A percentile compares a stretch with the other conserved stretches of the same genome.
Evolutionary conservation across 768 basidiomycete genomes (phyloP).

Genomic region (Pleurotus cornucopiae): DNA sequence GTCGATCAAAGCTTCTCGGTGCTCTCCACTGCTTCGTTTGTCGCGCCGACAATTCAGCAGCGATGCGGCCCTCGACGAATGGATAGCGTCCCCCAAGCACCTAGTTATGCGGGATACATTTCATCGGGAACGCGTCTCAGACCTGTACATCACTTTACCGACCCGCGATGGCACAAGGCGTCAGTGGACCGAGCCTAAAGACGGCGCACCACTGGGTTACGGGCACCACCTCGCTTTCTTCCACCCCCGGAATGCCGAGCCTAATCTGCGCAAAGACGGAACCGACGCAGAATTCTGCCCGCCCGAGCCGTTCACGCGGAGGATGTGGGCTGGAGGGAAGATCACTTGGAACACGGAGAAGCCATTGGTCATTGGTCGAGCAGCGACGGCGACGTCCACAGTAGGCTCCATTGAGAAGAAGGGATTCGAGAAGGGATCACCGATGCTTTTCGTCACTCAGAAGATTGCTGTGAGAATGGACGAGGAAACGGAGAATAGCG

Average conservation of each 20-base stretch:
- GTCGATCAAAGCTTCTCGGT: too few species aligned
- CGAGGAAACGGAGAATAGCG: conserved; percentile 39
- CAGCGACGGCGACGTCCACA: conserved; percentile 41
- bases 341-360: conserved; percentile 53
- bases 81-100: conserved; percentile 47
- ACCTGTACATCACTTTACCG: conserved; percentile 67
- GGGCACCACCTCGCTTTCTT: conserved; percentile 78
- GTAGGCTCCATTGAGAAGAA: conserved; percentile 57
- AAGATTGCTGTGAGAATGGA: conserved; percentile 45
- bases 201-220: conserved; percentile 40
- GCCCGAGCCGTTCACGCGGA: conserved; percentile 64
- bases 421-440: conserved; percentile 55
- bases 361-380: conserved; percentile 51
- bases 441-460: conserved; percentile 77
- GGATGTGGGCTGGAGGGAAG: conserved; percentile 82
- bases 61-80: conserved; percentile 37
- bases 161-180: conserved; percentile 58
- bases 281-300: conserved; percentile 72
- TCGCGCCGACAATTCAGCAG: neutral
- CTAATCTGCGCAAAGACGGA: conserved; percentile 56
- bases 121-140: conserved; percentile 51
- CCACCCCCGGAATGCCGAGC: conserved; percentile 59
- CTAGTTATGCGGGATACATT: conserved; percentile 46
- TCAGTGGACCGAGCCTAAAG: conserved; percentile 31
- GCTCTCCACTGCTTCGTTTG: too few species aligned